Base-by-base conservation (phyloP, 2,329 filamentous ascomycete genomes). In the Talaromyces amestolkiae region DNA sequence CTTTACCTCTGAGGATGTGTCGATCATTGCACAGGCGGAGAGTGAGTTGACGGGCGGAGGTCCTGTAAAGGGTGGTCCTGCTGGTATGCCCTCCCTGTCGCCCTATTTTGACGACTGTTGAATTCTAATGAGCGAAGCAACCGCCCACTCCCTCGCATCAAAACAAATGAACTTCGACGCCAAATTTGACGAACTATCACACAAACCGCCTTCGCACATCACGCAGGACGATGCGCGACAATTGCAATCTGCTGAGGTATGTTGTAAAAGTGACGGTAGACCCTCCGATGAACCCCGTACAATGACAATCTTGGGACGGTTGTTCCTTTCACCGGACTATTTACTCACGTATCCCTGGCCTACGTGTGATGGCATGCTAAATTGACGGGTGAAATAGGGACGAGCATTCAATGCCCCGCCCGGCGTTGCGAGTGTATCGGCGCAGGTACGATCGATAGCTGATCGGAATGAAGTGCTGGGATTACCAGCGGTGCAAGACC, bases 151-250 rank as follows among this genome's bases (percentile, higher is more conserved):
- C 49, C 68, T 76, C 22, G 72, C 72, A 0, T 75, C 75, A 69
- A 67, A 70, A 45, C 74, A 76, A 63, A 75, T 73, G 70, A 75
- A 75, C 27, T 76, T 76, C 19, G 73, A 77, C 53, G 71, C 66
- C 24, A 75, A 74, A 58, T 24, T 75, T 1, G 72, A 76, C 15
- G 73, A 76, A 41, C 54, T 76, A 4, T 69, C 72, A 7, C 66
- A 71, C 2, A 77, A 77, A 58, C 74, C 74, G 10, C 72, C 69
- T 24, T 74, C 68, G n/a, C 69, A 75, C 31, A 76, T 76, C 24
- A 75, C 73, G 19, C 69, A 72, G 51, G 67, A 73, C 19, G 75
- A 77, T 68, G 75, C 75, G n/a, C 66, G 69, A 17, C 67, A 75
- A 19, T 70, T 76, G 5, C 74, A 77, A 65, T 69, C 73, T 10